phyloP scores from a whole-genome alignment of 345 rosid genomes.

The Aquilaria malaccensis region DNA sequence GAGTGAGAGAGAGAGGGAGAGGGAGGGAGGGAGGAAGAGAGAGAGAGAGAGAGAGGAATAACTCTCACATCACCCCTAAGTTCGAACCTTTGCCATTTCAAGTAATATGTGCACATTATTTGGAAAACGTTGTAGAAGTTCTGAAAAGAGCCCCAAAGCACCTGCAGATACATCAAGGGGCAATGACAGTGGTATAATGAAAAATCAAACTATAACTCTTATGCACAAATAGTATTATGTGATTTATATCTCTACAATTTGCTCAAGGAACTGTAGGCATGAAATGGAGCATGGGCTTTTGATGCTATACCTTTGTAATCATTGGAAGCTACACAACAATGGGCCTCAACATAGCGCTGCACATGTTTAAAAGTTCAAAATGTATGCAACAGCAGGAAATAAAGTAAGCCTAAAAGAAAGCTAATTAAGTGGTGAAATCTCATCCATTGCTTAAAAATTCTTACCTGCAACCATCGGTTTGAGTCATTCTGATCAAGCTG shows the following conservation, averaged over 20 bases:
- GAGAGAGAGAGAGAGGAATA: too few species aligned
- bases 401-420: constrained; percentile 5
- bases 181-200: neutral
- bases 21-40: too few species aligned
- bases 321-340: constrained; percentile 84
- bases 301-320: constrained; percentile 71
- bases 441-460: constrained; percentile 22
- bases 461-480: constrained; percentile 93
- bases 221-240: too few species aligned
- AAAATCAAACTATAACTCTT: too few species aligned
- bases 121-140: constrained; percentile 90
- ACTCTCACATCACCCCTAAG: too few species aligned
- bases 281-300: too few species aligned
- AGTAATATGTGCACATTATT: constrained; percentile 78
- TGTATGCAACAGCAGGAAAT: constrained; percentile 4
- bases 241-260: too few species aligned
- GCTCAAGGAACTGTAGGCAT: too few species aligned
- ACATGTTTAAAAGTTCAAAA: constrained; percentile 20
- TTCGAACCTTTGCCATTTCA: constrained; percentile 84
- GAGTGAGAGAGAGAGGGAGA: too few species aligned
- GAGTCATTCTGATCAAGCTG: constrained; percentile 75
- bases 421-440: constrained; percentile 7
- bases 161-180: constrained; percentile 36
- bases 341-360: constrained; percentile 98
- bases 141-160: constrained; percentile 77